Percentiles rank a stretch among this genome's conserved stretches.
These are phyloP conservation scores for Auricularia sp. DNA, from an alignment of 768 basidiomycete genomes.

Conservation along the genomic window DNA sequence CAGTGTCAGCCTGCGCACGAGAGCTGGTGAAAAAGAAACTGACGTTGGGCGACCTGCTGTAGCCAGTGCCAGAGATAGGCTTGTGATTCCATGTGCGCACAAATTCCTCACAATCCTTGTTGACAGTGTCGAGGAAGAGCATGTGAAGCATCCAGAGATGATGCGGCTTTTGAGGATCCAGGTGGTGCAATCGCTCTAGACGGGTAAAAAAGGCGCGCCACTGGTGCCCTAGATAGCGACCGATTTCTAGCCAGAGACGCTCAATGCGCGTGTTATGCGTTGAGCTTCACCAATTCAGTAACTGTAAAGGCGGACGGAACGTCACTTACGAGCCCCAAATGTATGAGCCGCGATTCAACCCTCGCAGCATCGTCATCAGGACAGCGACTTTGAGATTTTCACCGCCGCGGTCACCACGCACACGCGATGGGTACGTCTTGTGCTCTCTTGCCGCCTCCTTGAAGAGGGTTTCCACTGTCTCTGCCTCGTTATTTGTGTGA, in stretches of 20 bases:
- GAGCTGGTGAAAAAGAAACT: no score
- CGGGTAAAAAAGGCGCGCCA: no score
- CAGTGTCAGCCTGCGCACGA: no score
- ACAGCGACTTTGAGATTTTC: slow-evolving; percentile 19
- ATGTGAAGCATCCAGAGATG: no score
- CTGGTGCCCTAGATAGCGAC: slow-evolving; percentile 1
- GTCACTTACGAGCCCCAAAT: slow-evolving; percentile 16
- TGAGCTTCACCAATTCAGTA: slow-evolving; percentile 8
- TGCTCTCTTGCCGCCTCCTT: slow-evolving; percentile 3
- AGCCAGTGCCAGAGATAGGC: no score
- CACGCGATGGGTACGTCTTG: slow-evolving; percentile 14
- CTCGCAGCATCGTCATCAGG: slow-evolving; percentile 15
- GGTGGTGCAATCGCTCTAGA: no score
- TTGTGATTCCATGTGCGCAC: no score
- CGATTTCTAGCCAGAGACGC: slow-evolving; percentile 15
- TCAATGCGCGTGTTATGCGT: slow-evolving; percentile 19
- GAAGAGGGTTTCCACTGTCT: slow-evolving; percentile 14
- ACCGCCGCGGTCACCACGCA: slow-evolving; percentile 19
- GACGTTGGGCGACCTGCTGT: no score
- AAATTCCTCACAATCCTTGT: no score
- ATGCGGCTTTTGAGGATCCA: no score
- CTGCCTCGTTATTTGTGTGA: slow-evolving; percentile 12
- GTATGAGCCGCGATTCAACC: slow-evolving; percentile 15
- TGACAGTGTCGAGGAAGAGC: no score
- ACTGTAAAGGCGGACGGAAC: not conserved